These are phyloP conservation scores for Spergularia azorica DNA, from an alignment of 179 eudicot genomes.

Conservation along the genomic window DNA sequence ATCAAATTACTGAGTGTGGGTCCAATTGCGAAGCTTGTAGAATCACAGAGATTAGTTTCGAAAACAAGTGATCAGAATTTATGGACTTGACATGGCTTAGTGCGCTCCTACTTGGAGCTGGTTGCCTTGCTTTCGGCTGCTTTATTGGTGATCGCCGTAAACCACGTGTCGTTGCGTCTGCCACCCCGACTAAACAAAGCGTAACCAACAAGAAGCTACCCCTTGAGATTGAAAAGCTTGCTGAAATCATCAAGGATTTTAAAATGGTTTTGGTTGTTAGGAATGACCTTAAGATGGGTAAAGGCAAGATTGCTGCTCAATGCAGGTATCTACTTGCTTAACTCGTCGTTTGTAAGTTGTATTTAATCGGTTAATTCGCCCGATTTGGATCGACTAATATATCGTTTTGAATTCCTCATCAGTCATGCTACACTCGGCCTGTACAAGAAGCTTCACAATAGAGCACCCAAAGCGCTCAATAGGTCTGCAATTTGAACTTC, in stretches of 20 bases:
- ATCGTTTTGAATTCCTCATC: neutral
- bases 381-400: too few relatives aligned
- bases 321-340: constrained; percentile 82
- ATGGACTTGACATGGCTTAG: constrained; percentile 83
- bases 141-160: constrained; percentile 54
- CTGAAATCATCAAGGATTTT: constrained; percentile 87
- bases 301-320: constrained; percentile 99
- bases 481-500: constrained; percentile 38
- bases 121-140: constrained; percentile 87
- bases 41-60: neutral
- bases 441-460: constrained; percentile 76
- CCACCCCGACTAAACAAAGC: constrained; percentile 28
- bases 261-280: constrained; percentile 99
- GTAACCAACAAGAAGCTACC: constrained; percentile 48
- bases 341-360: too few relatives aligned
- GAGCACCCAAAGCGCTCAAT: constrained; percentile 87
- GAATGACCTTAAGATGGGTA: constrained; percentile 99
- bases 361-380: too few relatives aligned
- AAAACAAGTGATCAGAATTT: neutral
- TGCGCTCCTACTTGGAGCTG: constrained; percentile 79
- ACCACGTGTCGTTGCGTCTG: constrained; percentile 28
- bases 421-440: constrained; percentile 98
- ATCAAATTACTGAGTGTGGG: too few relatives aligned
- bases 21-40: too few relatives aligned
- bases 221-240: constrained; percentile 83